Percentiles rank a stretch among this genome's conserved stretches.
phyloP scores from a whole-genome alignment of 805 yeast species.

The Saccharomycopsis sp. region DNA sequence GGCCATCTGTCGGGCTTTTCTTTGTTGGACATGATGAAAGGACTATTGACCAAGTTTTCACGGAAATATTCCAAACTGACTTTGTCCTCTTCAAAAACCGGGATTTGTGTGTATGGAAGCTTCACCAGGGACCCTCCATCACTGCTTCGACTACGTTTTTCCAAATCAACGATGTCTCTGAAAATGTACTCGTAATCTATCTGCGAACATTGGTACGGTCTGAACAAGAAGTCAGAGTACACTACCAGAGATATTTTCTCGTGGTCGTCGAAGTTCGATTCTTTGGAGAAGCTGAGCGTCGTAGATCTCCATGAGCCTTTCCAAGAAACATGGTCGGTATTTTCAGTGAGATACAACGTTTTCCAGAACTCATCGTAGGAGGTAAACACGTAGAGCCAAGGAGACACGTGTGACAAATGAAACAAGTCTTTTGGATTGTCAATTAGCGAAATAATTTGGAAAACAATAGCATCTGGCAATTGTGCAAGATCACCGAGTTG shows the following conservation, averaged over 20 bases:
- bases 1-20: slow-evolving; percentile 47
- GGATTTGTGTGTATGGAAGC: slow-evolving; percentile 6
- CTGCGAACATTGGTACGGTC: slow-evolving; percentile 79
- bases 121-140: slow-evolving; percentile 21
- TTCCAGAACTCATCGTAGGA: slow-evolving; percentile 84
- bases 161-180: slow-evolving; percentile 36
- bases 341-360: slow-evolving; percentile 37
- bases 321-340: slow-evolving; percentile 35
- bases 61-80: slow-evolving; percentile 43
- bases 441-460: slow-evolving; percentile 45
- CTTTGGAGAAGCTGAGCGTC: slow-evolving; percentile 36
- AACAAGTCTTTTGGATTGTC: slow-evolving; percentile 42
- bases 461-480: slow-evolving; percentile 59
- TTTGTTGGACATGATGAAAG: slow-evolving; percentile 50
- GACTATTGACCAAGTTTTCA: slow-evolving; percentile 40
- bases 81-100: slow-evolving; percentile 40
- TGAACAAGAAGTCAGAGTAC: slow-evolving; percentile 70
- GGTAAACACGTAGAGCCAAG: slow-evolving; percentile 62
- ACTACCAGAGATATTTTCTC: slow-evolving; percentile 35
- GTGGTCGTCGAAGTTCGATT: slow-evolving; percentile 39
- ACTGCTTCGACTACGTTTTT: slow-evolving; percentile 14
- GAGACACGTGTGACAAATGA: slow-evolving; percentile 51
- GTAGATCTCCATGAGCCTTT: slow-evolving; percentile 77
- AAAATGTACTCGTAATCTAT: slow-evolving; percentile 51
- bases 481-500: slow-evolving; percentile 48